phyloP scores from a whole-genome alignment of 352 stramenopile species.

The Globisporangium alternatum region DNA sequence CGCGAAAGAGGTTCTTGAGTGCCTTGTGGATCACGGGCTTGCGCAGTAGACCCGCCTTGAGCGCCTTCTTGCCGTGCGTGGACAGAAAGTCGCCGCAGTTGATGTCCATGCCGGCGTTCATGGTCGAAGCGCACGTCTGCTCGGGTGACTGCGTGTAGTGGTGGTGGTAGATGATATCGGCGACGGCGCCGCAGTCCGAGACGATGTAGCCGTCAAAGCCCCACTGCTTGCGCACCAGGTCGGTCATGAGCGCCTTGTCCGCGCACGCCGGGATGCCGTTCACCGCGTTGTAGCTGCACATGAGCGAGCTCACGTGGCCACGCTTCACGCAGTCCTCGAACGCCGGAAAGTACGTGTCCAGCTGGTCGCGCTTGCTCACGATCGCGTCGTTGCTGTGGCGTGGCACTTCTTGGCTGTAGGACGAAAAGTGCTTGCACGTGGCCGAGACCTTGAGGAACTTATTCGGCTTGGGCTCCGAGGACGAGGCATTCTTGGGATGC shows the following conservation, averaged over 20 bases:
- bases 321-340: constrained; percentile 84
- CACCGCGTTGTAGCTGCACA: constrained; percentile 96
- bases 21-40: constrained; percentile 58
- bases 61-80: constrained; percentile 54
- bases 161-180: constrained; percentile 71
- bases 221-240: constrained; percentile 79
- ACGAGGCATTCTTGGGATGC: background rate
- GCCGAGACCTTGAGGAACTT: constrained; percentile 77
- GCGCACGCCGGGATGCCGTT: constrained; percentile 91
- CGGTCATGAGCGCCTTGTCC: constrained; percentile 76
- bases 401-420: constrained; percentile 82
- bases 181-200: constrained; percentile 88
- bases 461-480: background rate
- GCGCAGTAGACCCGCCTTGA: constrained; percentile 61
- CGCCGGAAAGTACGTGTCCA: constrained; percentile 87
- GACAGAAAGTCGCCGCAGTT: constrained; percentile 74
- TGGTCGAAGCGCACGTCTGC: constrained; percentile 46
- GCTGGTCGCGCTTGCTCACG: constrained; percentile 84
- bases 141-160: constrained; percentile 74
- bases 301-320: constrained; percentile 78
- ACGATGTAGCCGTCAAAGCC: constrained; percentile 91
- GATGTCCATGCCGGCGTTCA: constrained; percentile 79
- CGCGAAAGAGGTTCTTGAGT: constrained; percentile 74
- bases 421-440: constrained; percentile 92
- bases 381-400: constrained; percentile 87